phyloP scores from a whole-genome alignment of 768 basidiomycete species.

The Kwoniella newhampshirensis region DNA sequence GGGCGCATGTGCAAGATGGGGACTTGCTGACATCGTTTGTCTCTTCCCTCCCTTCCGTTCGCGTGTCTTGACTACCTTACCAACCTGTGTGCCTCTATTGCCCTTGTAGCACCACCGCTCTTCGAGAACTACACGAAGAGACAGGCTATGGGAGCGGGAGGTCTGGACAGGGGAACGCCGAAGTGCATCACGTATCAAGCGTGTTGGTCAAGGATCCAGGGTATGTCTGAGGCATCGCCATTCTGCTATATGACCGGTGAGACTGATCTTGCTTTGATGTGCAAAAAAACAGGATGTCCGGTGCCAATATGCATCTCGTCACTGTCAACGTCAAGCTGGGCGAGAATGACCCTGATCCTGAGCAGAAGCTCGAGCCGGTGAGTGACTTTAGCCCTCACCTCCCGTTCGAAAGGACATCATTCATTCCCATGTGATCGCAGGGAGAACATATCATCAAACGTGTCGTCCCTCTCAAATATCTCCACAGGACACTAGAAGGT shows the following conservation, averaged over 20 bases:
- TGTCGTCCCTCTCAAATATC: constrained; percentile 67
- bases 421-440: constrained; percentile 37
- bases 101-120: constrained; percentile 59
- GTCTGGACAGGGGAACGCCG: constrained; percentile 54
- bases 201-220: constrained; percentile 49
- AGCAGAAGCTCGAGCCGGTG: constrained; percentile 66
- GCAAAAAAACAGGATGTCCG: constrained; percentile 79
- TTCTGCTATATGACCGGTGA: no score
- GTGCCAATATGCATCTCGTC: constrained; percentile 86
- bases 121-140: constrained; percentile 89
- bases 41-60: not conserved
- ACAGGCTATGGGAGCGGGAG: constrained; percentile 65
- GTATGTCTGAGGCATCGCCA: no score
- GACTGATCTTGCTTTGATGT: no score
- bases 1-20: no score
- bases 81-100: no score
- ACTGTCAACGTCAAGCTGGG: constrained; percentile 65
- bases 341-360: constrained; percentile 58
- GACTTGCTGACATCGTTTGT: no score
- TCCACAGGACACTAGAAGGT: constrained; percentile 70
- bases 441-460: constrained; percentile 79
- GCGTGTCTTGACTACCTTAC: no score
- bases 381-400: not conserved
- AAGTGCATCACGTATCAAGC: constrained; percentile 55
- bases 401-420: not conserved